phyloP scores from a whole-genome alignment of 225 moss, liverwort and hornwort genomes.

The Marchantia polymorpha region DNA sequence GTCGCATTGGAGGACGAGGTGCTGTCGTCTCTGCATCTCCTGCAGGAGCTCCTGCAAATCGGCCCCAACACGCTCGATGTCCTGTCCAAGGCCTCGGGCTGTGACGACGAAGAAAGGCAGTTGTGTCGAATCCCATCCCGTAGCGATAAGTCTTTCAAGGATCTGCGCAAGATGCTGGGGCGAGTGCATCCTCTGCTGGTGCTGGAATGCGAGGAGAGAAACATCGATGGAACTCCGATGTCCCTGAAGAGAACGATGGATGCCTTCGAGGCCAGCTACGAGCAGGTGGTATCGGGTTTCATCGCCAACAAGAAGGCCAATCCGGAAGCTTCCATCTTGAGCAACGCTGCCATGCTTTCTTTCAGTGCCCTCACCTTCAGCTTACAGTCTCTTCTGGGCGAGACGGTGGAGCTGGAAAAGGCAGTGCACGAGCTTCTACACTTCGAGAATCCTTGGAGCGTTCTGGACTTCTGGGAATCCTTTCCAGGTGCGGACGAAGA shows the following conservation, averaged over 20 bases:
- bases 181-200: slow-evolving; percentile 31
- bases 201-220: slow-evolving; percentile 22
- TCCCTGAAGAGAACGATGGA: slow-evolving; percentile 30
- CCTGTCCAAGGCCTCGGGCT: slow-evolving; percentile 8
- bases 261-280: slow-evolving; percentile 31
- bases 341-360: slow-evolving; percentile 36
- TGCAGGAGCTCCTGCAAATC: slow-evolving; percentile 25
- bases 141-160: background rate
- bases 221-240: slow-evolving; percentile 31
- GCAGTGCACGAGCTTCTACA: slow-evolving; percentile 34
- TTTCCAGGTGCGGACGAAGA: background rate
- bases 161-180: slow-evolving; percentile 17
- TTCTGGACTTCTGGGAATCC: slow-evolving; percentile 13
- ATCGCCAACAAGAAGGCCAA: slow-evolving; percentile 28
- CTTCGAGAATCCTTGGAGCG: slow-evolving; percentile 38
- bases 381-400: slow-evolving; percentile 26
- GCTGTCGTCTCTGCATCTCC: slow-evolving; percentile 34
- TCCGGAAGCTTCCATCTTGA: slow-evolving; percentile 18
- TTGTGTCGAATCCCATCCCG: background rate
- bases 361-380: slow-evolving; percentile 42
- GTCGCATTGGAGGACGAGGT: slow-evolving; percentile 36
- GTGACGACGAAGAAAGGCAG: slow-evolving; percentile 14
- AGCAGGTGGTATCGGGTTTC: slow-evolving; percentile 29
- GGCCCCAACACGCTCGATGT: background rate
- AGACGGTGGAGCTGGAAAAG: slow-evolving; percentile 37